Conservation (phyloP, 345 rosid genomes). For the Euphorbia lathyris region DNA sequence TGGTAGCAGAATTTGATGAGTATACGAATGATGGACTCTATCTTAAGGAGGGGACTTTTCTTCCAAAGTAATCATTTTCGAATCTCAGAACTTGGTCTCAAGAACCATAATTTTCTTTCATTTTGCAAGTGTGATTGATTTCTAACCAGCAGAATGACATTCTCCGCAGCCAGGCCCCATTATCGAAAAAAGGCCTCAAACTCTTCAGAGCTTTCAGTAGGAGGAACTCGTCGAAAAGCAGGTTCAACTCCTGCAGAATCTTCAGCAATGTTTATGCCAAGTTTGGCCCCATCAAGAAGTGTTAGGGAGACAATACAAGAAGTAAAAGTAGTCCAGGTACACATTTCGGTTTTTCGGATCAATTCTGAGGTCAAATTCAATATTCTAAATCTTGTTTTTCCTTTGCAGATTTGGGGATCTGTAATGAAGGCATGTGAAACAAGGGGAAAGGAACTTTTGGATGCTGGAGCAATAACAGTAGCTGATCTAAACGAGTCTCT, state of each 20-base stretch:
- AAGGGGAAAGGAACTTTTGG: constrained; percentile 65
- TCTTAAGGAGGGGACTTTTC: constrained; percentile 76
- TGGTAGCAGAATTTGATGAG: constrained; percentile 87
- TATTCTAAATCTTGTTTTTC: no score
- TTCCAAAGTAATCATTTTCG: constrained; percentile 61
- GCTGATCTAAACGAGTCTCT: constrained; percentile 51
- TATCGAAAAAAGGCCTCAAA: constrained; percentile 49
- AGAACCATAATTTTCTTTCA: constrained; percentile 5
- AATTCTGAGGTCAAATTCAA: background rate
- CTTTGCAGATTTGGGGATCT: constrained; percentile 51
- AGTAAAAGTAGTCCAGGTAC: constrained; percentile 85
- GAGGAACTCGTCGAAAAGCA: constrained; percentile 38
- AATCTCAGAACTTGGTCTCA: background rate
- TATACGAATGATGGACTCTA: constrained; percentile 84
- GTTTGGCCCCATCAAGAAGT: constrained; percentile 62
- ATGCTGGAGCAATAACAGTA: constrained; percentile 42
- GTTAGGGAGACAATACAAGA: constrained; percentile 77
- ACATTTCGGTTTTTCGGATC: background rate
- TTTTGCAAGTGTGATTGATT: background rate
- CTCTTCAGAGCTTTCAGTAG: constrained; percentile 49
- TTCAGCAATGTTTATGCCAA: constrained; percentile 72
- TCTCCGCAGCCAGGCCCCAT: constrained; percentile 56
- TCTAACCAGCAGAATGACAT: constrained; percentile 26
- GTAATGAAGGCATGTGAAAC: constrained; percentile 56
- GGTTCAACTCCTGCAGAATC: constrained; percentile 39